Percentiles rank a stretch among this genome's conserved stretches.
phyloP scores from a whole-genome alignment of 2,329 filamentous ascomycete genomes.

The Monosporascus sp. region DNA sequence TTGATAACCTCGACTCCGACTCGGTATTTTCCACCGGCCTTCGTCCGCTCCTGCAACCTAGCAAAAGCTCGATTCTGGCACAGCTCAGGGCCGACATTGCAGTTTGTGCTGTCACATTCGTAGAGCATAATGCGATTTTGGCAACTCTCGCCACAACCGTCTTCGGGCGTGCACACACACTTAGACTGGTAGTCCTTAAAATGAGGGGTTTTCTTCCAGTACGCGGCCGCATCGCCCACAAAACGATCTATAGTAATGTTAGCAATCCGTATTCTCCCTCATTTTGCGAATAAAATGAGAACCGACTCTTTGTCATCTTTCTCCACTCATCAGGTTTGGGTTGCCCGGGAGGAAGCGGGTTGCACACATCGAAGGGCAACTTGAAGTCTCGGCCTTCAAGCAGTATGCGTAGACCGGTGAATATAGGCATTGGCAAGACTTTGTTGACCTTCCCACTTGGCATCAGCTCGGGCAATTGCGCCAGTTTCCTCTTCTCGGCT shows the following conservation, averaged over 20 bases:
- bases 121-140: slow-evolving; percentile 97
- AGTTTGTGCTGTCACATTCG: slow-evolving; percentile 90
- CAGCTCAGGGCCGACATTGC: slow-evolving; percentile 65
- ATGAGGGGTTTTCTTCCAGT: slow-evolving; percentile 76
- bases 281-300: not conserved
- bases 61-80: slow-evolving; percentile 90
- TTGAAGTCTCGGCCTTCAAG: slow-evolving; percentile 77
- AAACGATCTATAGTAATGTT: slow-evolving; percentile 68
- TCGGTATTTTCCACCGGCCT: slow-evolving; percentile 78
- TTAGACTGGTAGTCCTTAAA: slow-evolving; percentile 70
- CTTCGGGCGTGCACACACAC: slow-evolving; percentile 72
- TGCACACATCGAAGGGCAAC: slow-evolving; percentile 85
- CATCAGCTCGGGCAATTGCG: slow-evolving; percentile 41
- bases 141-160: slow-evolving; percentile 83
- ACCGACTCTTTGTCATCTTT: slow-evolving; percentile 83
- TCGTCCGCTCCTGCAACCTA: slow-evolving; percentile 67
- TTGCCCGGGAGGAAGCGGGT: slow-evolving; percentile 77
- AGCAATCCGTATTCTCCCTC: slow-evolving; percentile 14
- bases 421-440: slow-evolving; percentile 72
- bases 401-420: slow-evolving; percentile 66
- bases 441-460: slow-evolving; percentile 47
- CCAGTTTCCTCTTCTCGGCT: slow-evolving; percentile 47
- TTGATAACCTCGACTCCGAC: slow-evolving; percentile 94
- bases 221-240: slow-evolving; percentile 72
- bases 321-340: slow-evolving; percentile 92